Evolutionary conservation across 2,329 filamentous ascomycete genomes (phyloP).

Genomic region (Pseudogymnoascus sp.): DNA sequence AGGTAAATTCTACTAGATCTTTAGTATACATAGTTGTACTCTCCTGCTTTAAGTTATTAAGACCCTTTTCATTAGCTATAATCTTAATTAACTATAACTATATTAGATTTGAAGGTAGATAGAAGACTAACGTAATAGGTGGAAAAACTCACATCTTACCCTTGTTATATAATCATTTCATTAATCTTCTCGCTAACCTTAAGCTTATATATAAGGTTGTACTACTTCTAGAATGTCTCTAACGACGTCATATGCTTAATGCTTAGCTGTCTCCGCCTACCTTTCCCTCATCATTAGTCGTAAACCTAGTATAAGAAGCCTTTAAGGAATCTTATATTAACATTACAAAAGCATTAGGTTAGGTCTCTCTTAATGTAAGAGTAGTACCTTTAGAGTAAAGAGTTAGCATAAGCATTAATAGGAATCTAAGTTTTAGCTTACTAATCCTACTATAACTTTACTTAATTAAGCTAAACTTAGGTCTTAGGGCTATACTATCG

Average conservation of each 20-base stretch:
- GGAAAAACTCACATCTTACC: slow-evolving; percentile 3
- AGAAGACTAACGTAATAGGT: not conserved
- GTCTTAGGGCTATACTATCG: too few species aligned
- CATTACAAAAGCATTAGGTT: slow-evolving; percentile 7
- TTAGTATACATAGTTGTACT: slow-evolving; percentile 28
- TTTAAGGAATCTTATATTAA: slow-evolving; percentile 11
- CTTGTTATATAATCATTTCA: slow-evolving; percentile 5
- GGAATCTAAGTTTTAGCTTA: not conserved
- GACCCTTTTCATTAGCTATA: slow-evolving; percentile 21
- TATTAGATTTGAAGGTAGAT: not conserved
- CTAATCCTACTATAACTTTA: slow-evolving; percentile 9
- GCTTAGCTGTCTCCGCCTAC: slow-evolving; percentile 9
- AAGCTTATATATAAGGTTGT: slow-evolving; percentile 10
- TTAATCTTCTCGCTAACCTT: slow-evolving; percentile 9
- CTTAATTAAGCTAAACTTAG: slow-evolving; percentile 2
- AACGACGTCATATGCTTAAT: slow-evolving; percentile 17
- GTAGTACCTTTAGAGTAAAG: slow-evolving; percentile 15
- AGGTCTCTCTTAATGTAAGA: slow-evolving; percentile 16
- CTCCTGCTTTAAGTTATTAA: slow-evolving; percentile 16
- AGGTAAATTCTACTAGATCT: slow-evolving; percentile 26
- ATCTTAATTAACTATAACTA: slow-evolving; percentile 23
- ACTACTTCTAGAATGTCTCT: slow-evolving; percentile 24
- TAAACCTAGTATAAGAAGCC: slow-evolving; percentile 14
- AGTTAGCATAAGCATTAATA: not conserved
- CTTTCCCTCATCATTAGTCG: slow-evolving; percentile 14